Base-by-base conservation (phyloP, 1,139 yeast genomes). In the Casaregolazyma lundiana region DNA sequence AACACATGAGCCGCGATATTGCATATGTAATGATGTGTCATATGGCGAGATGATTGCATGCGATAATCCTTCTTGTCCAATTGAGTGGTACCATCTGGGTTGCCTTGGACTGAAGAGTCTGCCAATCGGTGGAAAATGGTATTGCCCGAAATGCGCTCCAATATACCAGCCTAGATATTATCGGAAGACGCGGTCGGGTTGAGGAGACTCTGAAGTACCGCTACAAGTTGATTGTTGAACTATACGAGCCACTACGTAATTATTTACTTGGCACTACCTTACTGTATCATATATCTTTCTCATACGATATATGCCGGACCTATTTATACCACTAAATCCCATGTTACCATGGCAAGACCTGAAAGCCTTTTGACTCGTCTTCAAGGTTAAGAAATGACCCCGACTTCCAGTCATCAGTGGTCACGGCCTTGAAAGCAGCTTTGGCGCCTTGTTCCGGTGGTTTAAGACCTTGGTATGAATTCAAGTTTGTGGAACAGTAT, bases 11-110 rank as follows among this genome's bases (percentile, higher is more conserved):
- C 55, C 58, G 3, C 41, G 49, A 45, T 87, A 86, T 63, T 87
- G 96, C 65, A 75, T 81, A 65, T 87, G 96, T 63, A 84, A 83
- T 54, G 77, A 85, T 50, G 86, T 81, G 0, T 83, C 90, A 2
- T 83, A 80, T 65, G 96, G 95, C 7, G 86, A 84, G 53, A 87
- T 87, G 96, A 78, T 87, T 64, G 96, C 94, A 0, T 87, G 96
- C 64, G 96, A 88, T 62, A 83, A 84, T 59, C 78, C 75, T 19
- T 77, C 79, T 51, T 87, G 96, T 68, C 75, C 79, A 48, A 79
- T 70, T 56, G 95, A 87, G 62, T 87, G 96, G 96, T 87, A 84
- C 63, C 84, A 80, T 61, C 73, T 75, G 55, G 73, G 69, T 16
- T 87, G 96, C 68, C 90, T 87, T 42, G 92, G 92, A 1, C 74